Evolutionary conservation across 805 yeast species (phyloP).

Genomic region (Tetrapisispora pingtungensis): DNA sequence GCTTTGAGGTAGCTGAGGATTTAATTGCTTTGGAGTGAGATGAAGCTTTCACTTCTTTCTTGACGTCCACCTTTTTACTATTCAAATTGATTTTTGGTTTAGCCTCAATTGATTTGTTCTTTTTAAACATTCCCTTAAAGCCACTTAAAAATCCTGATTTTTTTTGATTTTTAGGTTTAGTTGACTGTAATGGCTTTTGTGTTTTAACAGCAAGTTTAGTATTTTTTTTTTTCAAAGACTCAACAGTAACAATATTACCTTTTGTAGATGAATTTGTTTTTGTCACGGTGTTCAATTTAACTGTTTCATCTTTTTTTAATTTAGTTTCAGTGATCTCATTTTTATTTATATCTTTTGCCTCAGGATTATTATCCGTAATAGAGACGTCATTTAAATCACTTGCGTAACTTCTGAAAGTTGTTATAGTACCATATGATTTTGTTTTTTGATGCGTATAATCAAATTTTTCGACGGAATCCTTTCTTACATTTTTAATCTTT

Average conservation of each 20-base stretch:
- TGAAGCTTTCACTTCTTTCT: too few relatives aligned
- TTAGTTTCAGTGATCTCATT: background rate
- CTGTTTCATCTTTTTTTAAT: background rate
- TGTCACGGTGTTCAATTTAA: too few relatives aligned
- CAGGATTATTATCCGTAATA: background rate
- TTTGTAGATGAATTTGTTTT: background rate
- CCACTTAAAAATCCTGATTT: constrained; percentile 10
- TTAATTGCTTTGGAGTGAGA: too few relatives aligned
- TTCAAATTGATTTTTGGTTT: background rate
- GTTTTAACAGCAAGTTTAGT: background rate
- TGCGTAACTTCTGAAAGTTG: constrained; percentile 24
- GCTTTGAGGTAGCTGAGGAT: too few relatives aligned
- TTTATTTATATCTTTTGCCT: background rate
- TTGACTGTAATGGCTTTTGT: background rate
- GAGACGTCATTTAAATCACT: constrained; percentile 17
- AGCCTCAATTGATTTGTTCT: background rate
- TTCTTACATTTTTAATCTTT: background rate
- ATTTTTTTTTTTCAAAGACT: background rate
- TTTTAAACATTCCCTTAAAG: constrained; percentile 13
- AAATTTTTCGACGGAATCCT: background rate
- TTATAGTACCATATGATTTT: constrained; percentile 25
- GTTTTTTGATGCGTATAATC: constrained; percentile 5
- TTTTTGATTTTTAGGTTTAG: constrained; percentile 7
- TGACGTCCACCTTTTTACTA: too few relatives aligned
- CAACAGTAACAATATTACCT: background rate